These are phyloP conservation scores for Dendrobium nobile DNA, from an alignment of 106 monocot genomes.

Conservation along the genomic window DNA sequence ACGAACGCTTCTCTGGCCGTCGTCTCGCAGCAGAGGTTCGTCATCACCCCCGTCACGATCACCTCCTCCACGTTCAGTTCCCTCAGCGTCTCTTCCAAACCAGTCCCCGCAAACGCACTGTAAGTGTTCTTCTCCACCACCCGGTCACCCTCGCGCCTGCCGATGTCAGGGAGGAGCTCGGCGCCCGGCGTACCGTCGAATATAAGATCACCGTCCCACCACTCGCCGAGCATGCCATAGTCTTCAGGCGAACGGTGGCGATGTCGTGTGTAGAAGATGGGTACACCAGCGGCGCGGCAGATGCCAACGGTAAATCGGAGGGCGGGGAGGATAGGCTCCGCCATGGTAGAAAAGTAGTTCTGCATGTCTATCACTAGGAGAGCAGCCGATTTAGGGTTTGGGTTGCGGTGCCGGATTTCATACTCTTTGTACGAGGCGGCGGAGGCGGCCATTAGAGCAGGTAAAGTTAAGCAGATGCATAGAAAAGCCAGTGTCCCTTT, in stretches of 20 bases:
- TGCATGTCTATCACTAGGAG: constrained; percentile 84
- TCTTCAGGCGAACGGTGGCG: constrained; percentile 33
- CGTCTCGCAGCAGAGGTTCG: constrained; percentile 89
- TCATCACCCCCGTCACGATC: constrained; percentile 78
- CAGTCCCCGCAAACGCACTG: constrained; percentile 59
- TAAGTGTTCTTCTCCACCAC: constrained; percentile 77
- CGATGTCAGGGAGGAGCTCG: constrained; percentile 39
- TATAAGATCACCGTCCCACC: constrained; percentile 58
- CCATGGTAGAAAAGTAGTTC: constrained; percentile 53
- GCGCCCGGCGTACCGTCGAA: constrained; percentile 42
- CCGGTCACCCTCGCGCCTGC: constrained; percentile 21
- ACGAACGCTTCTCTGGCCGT: constrained; percentile 80
- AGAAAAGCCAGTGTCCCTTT: no score
- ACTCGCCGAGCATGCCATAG: constrained; percentile 59
- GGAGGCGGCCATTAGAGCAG: not conserved
- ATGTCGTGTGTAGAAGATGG: constrained; percentile 71
- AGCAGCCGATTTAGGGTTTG: constrained; percentile 38
- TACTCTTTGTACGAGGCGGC: constrained; percentile 37
- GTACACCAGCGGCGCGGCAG: constrained; percentile 49
- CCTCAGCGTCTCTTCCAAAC: constrained; percentile 54
- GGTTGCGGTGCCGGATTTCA: constrained; percentile 48
- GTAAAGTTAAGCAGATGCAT: no score
- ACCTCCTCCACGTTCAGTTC: constrained; percentile 61
- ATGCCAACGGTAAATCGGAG: constrained; percentile 44
- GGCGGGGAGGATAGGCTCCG: constrained; percentile 43